A percentile compares a stretch with the other conserved stretches of the same genome.
Evolutionary conservation across 495 filamentous ascomycete species (phyloP).

Genomic region (Wilcoxina mikolae): DNA sequence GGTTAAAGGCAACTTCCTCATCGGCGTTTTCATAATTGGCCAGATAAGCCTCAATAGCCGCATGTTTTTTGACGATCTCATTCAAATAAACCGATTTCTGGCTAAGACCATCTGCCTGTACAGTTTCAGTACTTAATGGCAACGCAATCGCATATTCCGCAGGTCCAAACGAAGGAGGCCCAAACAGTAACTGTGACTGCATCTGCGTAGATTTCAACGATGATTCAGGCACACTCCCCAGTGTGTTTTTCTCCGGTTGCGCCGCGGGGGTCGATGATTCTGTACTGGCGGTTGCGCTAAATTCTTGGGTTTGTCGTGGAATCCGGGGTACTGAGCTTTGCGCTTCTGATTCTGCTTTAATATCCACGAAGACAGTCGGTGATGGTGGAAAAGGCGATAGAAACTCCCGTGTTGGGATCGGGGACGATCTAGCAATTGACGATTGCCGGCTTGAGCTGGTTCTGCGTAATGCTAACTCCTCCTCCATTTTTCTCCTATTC

Average conservation of each 20-base stretch:
- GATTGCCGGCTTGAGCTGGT: background rate
- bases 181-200: conserved; percentile 4
- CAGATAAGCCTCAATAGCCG: conserved; percentile 14
- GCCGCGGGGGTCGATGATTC: background rate
- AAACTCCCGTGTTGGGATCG: no score
- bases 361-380: no score
- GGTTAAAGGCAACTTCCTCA: background rate
- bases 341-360: background rate
- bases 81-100: conserved; percentile 19
- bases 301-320: background rate
- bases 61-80: conserved; percentile 12
- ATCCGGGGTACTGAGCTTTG: background rate
- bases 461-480: background rate
- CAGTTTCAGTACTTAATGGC: conserved; percentile 16
- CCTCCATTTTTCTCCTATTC: background rate
- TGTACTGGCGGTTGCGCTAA: background rate
- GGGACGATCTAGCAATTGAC: background rate
- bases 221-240: no score
- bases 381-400: no score
- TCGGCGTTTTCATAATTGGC: conserved; percentile 9
- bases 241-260: background rate
- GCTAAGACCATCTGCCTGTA: conserved; percentile 10
- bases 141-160: conserved; percentile 21
- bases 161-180: conserved; percentile 11
- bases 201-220: background rate